A percentile compares a stretch with the other conserved stretches of the same genome.
Evolutionary conservation across 2,329 filamentous ascomycete genomes (phyloP).

Genomic region (Mariannaea elegans): DNA sequence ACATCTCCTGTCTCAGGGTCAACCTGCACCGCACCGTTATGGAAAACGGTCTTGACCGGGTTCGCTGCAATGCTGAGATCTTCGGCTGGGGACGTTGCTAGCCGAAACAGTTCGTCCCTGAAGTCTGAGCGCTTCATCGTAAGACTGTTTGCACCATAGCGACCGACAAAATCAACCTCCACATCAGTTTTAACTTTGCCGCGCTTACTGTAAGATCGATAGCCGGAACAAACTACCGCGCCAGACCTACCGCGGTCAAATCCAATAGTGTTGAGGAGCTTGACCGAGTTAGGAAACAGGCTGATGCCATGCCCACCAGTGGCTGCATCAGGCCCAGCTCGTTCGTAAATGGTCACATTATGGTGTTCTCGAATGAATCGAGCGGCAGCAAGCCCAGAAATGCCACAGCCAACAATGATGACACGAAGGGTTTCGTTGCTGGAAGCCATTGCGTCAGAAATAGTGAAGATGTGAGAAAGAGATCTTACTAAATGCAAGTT

Average conservation of each 20-base stretch:
- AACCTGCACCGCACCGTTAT: slow-evolving; percentile 4
- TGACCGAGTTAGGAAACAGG: slow-evolving; percentile 17
- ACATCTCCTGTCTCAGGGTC: slow-evolving; percentile 6
- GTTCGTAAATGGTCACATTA: slow-evolving; percentile 13
- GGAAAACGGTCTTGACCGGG: slow-evolving; percentile 7
- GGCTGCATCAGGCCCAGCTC: slow-evolving; percentile 8
- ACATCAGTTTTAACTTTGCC: slow-evolving; percentile 10
- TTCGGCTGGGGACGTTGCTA: background rate
- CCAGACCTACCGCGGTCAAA: slow-evolving; percentile 5
- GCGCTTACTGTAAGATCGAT: slow-evolving; percentile 4
- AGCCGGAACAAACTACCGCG: slow-evolving; percentile 1
- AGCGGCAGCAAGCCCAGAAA: slow-evolving; percentile 9
- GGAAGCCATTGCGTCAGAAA: background rate
- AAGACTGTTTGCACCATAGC: slow-evolving; percentile 13
- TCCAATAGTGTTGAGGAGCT: slow-evolving; percentile 6
- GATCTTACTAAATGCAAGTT: background rate
- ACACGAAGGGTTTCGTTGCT: slow-evolving; percentile 11
- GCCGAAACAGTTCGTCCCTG: slow-evolving; percentile 8
- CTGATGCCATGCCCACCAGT: slow-evolving; percentile 17
- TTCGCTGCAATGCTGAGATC: background rate
- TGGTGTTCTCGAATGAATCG: slow-evolving; percentile 13
- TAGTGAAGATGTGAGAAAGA: background rate
- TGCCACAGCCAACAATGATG: slow-evolving; percentile 12
- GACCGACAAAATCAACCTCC: slow-evolving; percentile 6
- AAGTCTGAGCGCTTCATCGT: slow-evolving; percentile 16